Evolutionary conservation across 1,284 basidiomycete species (phyloP).

Genomic region (Acaromyces ingoldii): DNA sequence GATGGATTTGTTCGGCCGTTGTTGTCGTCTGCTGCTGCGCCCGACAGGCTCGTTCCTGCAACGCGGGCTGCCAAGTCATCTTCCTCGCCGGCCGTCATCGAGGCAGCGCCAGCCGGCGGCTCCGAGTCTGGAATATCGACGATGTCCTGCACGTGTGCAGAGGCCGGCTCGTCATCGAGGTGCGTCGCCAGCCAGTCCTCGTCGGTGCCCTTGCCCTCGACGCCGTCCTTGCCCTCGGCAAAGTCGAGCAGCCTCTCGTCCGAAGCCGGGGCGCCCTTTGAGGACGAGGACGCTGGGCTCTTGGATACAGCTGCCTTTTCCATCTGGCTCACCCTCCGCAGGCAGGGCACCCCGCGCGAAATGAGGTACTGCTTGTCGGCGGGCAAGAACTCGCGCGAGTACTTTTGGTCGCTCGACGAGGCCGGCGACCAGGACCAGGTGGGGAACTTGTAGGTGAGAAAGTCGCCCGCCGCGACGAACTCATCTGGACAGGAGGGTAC

Average conservation of each 20-base stretch:
- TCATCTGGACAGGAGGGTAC: conserved; percentile 37
- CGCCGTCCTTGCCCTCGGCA: conserved; percentile 10
- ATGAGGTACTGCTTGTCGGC: conserved; percentile 93
- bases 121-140: conserved; percentile 42
- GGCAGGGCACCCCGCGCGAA: conserved; percentile 45
- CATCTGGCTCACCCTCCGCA: conserved; percentile 43
- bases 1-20: neutral
- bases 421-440: conserved; percentile 60
- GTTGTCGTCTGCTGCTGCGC: neutral
- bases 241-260: conserved; percentile 13
- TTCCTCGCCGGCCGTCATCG: conserved; percentile 34
- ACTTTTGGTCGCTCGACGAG: conserved; percentile 53
- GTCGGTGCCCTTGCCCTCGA: conserved; percentile 7
- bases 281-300: neutral
- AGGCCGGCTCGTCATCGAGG: conserved; percentile 10
- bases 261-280: neutral
- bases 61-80: conserved; percentile 37
- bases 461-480: conserved; percentile 49
- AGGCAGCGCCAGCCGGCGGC: conserved; percentile 22
- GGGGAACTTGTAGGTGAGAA: conserved; percentile 46
- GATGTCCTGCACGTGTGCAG: conserved; percentile 21
- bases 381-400: conserved; percentile 84
- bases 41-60: conserved; percentile 21
- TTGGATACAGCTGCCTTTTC: conserved; percentile 14
- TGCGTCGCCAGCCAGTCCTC: conserved; percentile 19